phyloP scores from a whole-genome alignment of 1,139 yeast species.

The Lodderomyces oxycetoniae region DNA sequence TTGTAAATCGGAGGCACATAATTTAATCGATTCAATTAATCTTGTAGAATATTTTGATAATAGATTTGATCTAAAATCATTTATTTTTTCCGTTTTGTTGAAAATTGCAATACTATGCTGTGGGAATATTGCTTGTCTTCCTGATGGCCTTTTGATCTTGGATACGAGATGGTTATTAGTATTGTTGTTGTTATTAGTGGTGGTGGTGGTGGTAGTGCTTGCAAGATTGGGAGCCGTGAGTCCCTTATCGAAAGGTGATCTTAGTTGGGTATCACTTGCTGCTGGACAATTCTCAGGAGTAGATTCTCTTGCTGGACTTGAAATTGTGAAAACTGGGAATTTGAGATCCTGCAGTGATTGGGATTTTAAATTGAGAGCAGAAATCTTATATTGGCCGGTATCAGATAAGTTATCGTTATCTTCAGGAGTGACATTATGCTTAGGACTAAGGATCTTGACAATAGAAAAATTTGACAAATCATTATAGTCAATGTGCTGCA shows the following conservation, averaged over 20 bases:
- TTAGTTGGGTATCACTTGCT: background rate
- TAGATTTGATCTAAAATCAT: slow-evolving; percentile 6
- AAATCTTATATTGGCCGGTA: background rate
- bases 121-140: slow-evolving; percentile 2
- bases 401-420: no score
- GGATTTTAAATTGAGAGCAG: background rate
- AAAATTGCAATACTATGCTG: background rate
- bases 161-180: no score
- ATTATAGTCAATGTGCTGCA: no score
- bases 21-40: slow-evolving; percentile 9
- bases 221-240: background rate
- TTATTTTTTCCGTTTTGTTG: background rate
- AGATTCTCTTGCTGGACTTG: background rate
- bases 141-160: background rate
- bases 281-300: background rate
- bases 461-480: background rate
- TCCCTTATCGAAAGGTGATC: background rate
- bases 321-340: no score
- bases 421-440: background rate
- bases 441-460: background rate
- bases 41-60: slow-evolving; percentile 7
- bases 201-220: background rate
- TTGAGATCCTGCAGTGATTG: background rate
- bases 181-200: background rate
- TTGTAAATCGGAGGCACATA: slow-evolving; percentile 12